Conservation (phyloP, 2,329 filamentous ascomycete genomes). For the Aureobasidium leucospermi region DNA sequence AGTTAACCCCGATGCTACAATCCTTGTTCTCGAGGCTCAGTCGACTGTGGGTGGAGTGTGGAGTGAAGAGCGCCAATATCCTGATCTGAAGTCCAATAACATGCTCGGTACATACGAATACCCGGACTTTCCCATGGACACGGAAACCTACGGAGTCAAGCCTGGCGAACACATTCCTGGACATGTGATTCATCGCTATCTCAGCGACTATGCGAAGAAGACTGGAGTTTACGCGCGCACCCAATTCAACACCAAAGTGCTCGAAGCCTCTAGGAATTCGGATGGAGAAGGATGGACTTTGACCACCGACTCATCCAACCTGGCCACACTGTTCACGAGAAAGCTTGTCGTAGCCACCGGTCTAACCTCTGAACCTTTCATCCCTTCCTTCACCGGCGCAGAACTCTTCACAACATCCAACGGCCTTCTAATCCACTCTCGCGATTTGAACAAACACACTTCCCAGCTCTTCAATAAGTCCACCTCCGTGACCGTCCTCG, state of each 20-base stretch:
- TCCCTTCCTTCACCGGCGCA: constrained; percentile 45
- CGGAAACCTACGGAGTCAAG: constrained; percentile 37
- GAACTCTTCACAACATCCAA: constrained; percentile 39
- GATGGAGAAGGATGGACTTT: constrained; percentile 20
- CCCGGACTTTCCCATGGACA: constrained; percentile 63
- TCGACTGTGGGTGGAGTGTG: constrained; percentile 57
- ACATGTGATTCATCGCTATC: constrained; percentile 48
- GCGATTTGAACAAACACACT: constrained; percentile 40
- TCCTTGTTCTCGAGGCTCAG: constrained; percentile 38
- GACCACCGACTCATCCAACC: not conserved
- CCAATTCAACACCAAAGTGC: constrained; percentile 41
- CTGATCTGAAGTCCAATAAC: constrained; percentile 66
- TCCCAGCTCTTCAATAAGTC: constrained; percentile 30
- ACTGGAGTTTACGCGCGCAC: constrained; percentile 45
- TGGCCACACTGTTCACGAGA: constrained; percentile 10
- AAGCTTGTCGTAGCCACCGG: constrained; percentile 58
- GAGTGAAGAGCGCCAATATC: constrained; percentile 60
- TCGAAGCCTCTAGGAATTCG: constrained; percentile 24
- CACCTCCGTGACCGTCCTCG: constrained; percentile 47
- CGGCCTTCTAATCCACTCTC: constrained; percentile 49
- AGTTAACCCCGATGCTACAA: constrained; percentile 32
- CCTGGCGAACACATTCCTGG: constrained; percentile 54
- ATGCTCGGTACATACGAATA: constrained; percentile 66
- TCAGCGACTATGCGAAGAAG: constrained; percentile 48
- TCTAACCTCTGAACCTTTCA: constrained; percentile 49